Evolutionary conservation across 148 eudicot genomes (phyloP).

Genomic region (Persicaria maculosa): DNA sequence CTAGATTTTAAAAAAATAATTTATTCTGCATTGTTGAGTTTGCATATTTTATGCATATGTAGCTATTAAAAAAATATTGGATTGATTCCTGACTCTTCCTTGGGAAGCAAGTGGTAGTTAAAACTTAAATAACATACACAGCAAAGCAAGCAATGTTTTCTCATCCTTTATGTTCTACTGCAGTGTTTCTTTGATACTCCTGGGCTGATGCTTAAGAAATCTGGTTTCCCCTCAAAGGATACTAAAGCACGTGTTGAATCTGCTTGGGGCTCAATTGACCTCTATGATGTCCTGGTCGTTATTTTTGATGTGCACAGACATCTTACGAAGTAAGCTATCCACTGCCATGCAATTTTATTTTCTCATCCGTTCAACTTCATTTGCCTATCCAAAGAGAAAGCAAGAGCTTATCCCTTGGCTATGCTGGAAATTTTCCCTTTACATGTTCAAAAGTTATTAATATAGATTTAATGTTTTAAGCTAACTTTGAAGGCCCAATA

Average conservation of each 20-base stretch:
- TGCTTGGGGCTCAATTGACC: conserved; percentile 74
- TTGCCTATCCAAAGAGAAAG: neutral
- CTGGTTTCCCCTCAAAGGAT: conserved; percentile 63
- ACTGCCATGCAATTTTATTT: conserved; percentile 4
- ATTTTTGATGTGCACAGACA: conserved; percentile 96
- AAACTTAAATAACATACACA: neutral
- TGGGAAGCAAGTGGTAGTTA: neutral
- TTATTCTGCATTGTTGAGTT: neutral
- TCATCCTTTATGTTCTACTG: neutral
- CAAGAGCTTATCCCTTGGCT: neutral
- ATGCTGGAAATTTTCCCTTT: neutral
- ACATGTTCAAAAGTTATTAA: neutral
- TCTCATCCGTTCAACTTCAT: neutral
- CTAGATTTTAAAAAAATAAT: neutral
- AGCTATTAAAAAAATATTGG: neutral
- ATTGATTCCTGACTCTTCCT: neutral
- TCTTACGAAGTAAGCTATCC: conserved; percentile 54
- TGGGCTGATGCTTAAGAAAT: conserved; percentile 69
- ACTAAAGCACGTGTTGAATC: conserved; percentile 60
- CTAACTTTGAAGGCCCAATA: neutral
- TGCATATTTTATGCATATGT: neutral
- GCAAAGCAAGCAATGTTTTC: neutral
- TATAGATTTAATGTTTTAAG: neutral
- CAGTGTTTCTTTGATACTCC: conserved; percentile 99
- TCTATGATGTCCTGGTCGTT: conserved; percentile 79